Base-by-base conservation (phyloP, 768 basidiomycete genomes). In the Tephrocybe sp. region DNA sequence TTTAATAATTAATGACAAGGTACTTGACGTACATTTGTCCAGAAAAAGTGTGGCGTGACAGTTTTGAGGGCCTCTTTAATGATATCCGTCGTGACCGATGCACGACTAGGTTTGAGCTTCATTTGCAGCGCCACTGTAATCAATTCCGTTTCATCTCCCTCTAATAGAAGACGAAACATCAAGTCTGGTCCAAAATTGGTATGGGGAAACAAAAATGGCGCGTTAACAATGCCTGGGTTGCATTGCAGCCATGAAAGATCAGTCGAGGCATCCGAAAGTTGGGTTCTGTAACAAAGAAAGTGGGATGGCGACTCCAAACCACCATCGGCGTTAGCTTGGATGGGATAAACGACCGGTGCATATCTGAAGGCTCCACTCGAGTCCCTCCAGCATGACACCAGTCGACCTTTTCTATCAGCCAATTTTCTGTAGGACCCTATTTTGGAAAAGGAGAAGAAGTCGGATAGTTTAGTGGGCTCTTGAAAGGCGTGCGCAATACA, bases 331-430 rank as follows among this genome's bases (percentile, higher is more conserved):
- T 7, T n/a, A 7, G 3, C 24, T 32, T 48, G 22, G 12, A 49
- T 26, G 0, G 40, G 48, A 16, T 42, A 49, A 5, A 19, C 13
- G 12, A 31, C 28, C 0, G 48, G 48, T 15, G 40, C 31, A 6
- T 18, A n/a, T 21, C 32, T 28, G 30, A 49, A 31, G 9, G 30
- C 1, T 21, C 18, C 6, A 8, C n/a, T 34, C 4, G 48, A 41
- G 16, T 49, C 48, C 8, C 30, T 24, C 48, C 48, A 49, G 19
- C 48, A 49, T 9, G 48, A 49, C 2, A 49, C 48, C n/a, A 49
- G 39, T n/a, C 47, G 36, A 32, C 37, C 47, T 8, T 22, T 39
- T n/a, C 19, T 18, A 4, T 38, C 27, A 12, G 11, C 9, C 0
- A 48, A 35, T 2, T 6, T 4, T 39, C 5, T 15, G 2, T 24